Evolutionary conservation across 192 early-diverging fungal genomes (phyloP).

Genomic region (Powellomyces hirtus): DNA sequence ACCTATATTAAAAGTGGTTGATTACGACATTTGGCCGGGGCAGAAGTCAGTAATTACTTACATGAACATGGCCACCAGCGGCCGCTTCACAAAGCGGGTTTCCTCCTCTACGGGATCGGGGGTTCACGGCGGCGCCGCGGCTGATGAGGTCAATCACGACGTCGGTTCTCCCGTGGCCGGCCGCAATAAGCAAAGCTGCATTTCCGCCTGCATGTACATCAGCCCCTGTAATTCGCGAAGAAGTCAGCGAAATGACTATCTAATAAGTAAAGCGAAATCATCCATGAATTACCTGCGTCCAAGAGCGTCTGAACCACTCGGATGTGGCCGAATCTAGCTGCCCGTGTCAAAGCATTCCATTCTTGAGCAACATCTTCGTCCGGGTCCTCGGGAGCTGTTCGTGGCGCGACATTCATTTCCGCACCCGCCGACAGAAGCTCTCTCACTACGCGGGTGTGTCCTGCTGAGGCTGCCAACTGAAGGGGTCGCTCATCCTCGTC

Average conservation of each 20-base stretch:
- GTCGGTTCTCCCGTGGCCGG: not conserved
- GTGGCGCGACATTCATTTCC: not conserved
- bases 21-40: no score
- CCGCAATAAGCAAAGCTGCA: not conserved
- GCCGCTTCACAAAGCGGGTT: not conserved
- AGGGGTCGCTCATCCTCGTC: not conserved
- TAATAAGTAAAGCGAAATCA: no score
- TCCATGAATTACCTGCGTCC: not conserved
- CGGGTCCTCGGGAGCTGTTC: not conserved
- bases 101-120: not conserved
- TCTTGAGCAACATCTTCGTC: not conserved
- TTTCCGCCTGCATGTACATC: not conserved
- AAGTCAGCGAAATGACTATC: no score
- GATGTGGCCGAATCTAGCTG: not conserved
- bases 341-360: not conserved
- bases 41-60: no score
- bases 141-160: not conserved
- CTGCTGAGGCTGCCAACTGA: not conserved
- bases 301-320: not conserved
- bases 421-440: not conserved
- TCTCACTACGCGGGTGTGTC: not conserved
- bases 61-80: not conserved
- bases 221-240: not conserved
- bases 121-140: not conserved
- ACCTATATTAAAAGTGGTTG: no score